These are phyloP conservation scores for Xylaria cubensis DNA, from an alignment of 495 filamentous ascomycete genomes.

Conservation along the genomic window DNA sequence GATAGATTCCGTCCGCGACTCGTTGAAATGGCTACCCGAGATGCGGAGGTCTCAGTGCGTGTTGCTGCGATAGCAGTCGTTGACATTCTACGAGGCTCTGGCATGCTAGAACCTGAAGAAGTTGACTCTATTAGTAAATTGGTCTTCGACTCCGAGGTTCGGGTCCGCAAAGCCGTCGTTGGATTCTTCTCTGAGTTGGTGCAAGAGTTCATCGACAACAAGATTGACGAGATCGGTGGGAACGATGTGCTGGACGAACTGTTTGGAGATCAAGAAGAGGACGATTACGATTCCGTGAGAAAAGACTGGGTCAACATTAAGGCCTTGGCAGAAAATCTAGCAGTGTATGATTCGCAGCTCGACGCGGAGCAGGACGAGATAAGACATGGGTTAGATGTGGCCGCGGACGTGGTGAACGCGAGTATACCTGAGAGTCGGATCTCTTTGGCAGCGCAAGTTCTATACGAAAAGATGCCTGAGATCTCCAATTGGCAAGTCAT, in stretches of 20 bases:
- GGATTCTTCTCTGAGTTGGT: constrained; percentile 88
- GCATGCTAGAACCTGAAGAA: constrained; percentile 87
- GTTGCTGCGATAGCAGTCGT: constrained; percentile 79
- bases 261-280: constrained; percentile 73
- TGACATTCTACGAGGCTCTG: constrained; percentile 79
- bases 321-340: constrained; percentile 82
- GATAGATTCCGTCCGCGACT: constrained; percentile 86
- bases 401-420: constrained; percentile 59
- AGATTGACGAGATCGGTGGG: constrained; percentile 82
- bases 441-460: constrained; percentile 79
- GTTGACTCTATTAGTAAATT: constrained; percentile 84
- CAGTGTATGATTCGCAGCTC: constrained; percentile 70
- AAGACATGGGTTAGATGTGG: constrained; percentile 51
- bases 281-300: constrained; percentile 76
- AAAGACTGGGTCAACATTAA: constrained; percentile 90
- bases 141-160: constrained; percentile 83
- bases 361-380: constrained; percentile 52
- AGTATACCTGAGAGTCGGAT: constrained; percentile 76
- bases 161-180: constrained; percentile 85
- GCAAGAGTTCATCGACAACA: constrained; percentile 77
- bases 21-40: constrained; percentile 88
- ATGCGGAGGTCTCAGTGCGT: constrained; percentile 79
- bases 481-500: constrained; percentile 86
- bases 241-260: constrained; percentile 65
- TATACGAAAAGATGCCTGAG: constrained; percentile 81